Conservation (phyloP, 805 yeast species). For the Lipomyces spencermartinsiae region DNA sequence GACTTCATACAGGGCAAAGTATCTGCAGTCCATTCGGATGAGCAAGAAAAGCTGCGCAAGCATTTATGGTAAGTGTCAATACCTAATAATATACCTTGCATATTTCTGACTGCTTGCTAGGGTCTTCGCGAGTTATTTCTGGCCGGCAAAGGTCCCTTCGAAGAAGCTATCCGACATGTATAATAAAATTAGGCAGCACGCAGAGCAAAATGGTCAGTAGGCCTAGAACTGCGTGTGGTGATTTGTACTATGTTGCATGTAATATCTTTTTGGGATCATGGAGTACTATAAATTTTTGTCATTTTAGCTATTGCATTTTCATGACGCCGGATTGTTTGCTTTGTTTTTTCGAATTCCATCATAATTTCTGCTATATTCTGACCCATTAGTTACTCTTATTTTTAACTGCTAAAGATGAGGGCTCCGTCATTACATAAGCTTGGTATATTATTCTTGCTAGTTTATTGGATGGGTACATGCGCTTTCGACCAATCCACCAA, state of each 20-base stretch:
- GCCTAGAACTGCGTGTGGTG: not conserved
- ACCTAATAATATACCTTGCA: not conserved
- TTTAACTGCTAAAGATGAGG: not conserved
- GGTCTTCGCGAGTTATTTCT: conserved; percentile 76
- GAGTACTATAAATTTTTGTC: conserved; percentile 2
- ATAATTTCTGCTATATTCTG: not conserved
- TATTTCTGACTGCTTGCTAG: conserved; percentile 13
- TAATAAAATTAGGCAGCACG: conserved; percentile 38
- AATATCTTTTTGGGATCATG: not conserved
- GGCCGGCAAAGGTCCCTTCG: conserved; percentile 83
- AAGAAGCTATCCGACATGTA: conserved; percentile 78
- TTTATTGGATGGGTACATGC: not conserved
- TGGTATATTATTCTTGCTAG: not conserved
- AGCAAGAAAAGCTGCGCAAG: conserved; percentile 54
- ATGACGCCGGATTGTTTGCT: not conserved
- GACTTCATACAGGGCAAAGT: conserved; percentile 62
- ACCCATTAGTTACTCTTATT: not conserved
- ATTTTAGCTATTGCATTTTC: conserved; percentile 1
- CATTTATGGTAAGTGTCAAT: conserved; percentile 65
- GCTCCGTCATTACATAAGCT: not conserved
- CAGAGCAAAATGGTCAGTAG: conserved; percentile 3
- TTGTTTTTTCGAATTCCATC: not conserved
- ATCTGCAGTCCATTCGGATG: conserved; percentile 40
- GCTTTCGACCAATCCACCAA: no score
- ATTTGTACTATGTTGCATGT: not conserved